These are phyloP conservation scores for Penicillium soppii DNA, from an alignment of 495 filamentous ascomycete genomes.

Conservation along the genomic window DNA sequence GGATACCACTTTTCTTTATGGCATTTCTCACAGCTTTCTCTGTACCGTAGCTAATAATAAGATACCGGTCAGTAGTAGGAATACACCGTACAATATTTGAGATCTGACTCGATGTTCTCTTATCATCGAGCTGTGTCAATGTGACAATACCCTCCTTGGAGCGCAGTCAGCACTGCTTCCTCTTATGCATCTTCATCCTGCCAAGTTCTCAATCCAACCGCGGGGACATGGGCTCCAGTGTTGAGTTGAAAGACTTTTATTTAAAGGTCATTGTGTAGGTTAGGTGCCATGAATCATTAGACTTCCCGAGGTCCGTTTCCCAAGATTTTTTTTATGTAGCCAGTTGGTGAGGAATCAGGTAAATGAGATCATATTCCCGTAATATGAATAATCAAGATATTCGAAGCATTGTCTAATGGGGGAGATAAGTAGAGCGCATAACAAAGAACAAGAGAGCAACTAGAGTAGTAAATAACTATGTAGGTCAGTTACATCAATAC, in stretches of 20 bases:
- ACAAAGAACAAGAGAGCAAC: no score
- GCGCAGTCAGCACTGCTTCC: conserved; percentile 43
- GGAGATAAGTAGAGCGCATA: no score
- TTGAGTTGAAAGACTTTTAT: conserved; percentile 36
- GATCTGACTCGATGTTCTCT: conserved; percentile 9
- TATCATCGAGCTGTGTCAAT: conserved; percentile 59
- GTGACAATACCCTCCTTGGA: conserved; percentile 61
- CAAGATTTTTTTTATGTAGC: no score
- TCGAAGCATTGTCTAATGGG: no score
- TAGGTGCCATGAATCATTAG: no score
- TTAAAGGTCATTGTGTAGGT: background rate
- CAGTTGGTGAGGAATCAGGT: no score
- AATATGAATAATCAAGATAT: no score
- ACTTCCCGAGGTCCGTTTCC: no score
- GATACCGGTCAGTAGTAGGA: background rate
- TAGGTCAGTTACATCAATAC: no score
- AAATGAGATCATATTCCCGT: no score
- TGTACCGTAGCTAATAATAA: conserved; percentile 44
- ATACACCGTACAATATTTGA: background rate
- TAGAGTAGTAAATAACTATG: no score
- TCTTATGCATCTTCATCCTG: conserved; percentile 49
- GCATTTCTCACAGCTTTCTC: conserved; percentile 54
- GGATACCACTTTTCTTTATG: conserved; percentile 53
- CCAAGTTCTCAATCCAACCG: conserved; percentile 50
- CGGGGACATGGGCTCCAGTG: conserved; percentile 51